Conservation (phyloP, 257 asterid species). For the Primulina tabacum region DNA sequence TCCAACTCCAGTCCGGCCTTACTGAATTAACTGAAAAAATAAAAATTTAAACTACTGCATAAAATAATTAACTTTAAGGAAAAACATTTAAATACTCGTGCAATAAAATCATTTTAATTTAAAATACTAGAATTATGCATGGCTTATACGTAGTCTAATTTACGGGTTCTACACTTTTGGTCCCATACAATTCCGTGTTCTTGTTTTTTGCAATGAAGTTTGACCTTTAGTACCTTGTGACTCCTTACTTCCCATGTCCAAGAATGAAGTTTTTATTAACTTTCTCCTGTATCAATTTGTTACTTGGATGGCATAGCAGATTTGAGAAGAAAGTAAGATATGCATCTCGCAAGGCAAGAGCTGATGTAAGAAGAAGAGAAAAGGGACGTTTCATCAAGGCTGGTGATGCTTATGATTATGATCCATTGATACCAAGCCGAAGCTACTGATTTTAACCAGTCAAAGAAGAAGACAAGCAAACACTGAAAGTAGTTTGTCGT, state of each 20-base stretch:
- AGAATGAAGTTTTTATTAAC: not conserved
- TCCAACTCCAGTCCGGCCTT: too few species aligned
- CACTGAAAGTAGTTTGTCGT: not conserved
- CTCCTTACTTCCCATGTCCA: slow-evolving; percentile 1
- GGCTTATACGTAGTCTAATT: too few species aligned
- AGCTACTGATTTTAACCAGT: slow-evolving; percentile 50
- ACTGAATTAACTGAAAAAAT: too few species aligned
- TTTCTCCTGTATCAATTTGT: not conserved
- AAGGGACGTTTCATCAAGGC: slow-evolving; percentile 96
- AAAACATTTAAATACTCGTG: too few species aligned
- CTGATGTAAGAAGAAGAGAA: slow-evolving; percentile 89
- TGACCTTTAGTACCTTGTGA: not conserved
- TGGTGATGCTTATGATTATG: slow-evolving; percentile 88
- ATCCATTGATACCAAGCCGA: slow-evolving; percentile 65
- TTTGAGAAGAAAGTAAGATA: slow-evolving; percentile 93
- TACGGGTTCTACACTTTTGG: too few species aligned
- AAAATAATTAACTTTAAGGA: too few species aligned
- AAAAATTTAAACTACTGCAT: too few species aligned
- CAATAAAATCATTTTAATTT: too few species aligned
- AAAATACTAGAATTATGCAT: too few species aligned
- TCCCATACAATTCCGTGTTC: not conserved
- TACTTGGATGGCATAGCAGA: slow-evolving; percentile 34
- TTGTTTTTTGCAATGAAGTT: not conserved
- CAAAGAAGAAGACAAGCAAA: not conserved
- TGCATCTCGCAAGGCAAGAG: slow-evolving; percentile 92